Percentiles rank a stretch among this genome's conserved stretches.
Conservation (phyloP, 257 asterid genomes). For the Nicotiana noctiflora region DNA sequence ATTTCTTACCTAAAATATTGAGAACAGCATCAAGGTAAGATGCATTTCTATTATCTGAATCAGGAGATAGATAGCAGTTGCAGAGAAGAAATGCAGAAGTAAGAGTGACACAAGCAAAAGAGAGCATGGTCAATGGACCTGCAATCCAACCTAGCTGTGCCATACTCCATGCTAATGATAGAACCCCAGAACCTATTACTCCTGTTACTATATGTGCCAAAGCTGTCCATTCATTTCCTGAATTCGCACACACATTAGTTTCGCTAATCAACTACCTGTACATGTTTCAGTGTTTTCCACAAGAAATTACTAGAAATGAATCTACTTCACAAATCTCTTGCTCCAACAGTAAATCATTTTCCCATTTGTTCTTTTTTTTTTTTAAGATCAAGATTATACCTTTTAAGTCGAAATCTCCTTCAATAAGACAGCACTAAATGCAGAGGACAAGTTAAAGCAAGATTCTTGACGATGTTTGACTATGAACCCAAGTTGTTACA, state of each 20-base stretch:
- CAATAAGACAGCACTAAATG: background rate
- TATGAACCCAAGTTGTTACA: background rate
- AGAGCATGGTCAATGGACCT: conserved; percentile 50
- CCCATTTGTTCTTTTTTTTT: background rate
- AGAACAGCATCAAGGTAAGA: conserved; percentile 52
- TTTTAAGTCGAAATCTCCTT: background rate
- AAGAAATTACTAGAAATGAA: background rate
- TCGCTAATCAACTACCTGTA: background rate
- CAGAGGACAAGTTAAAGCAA: conserved; percentile 1
- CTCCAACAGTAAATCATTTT: background rate
- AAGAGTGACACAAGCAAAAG: conserved; percentile 41
- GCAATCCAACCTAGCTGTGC: conserved; percentile 77
- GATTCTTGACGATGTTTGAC: background rate
- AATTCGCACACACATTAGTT: conserved; percentile 7
- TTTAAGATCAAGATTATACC: background rate
- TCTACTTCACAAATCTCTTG: background rate
- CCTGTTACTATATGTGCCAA: conserved; percentile 73
- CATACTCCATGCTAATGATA: conserved; percentile 69
- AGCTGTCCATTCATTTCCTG: conserved; percentile 70
- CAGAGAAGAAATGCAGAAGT: conserved; percentile 40
- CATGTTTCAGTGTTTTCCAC: background rate
- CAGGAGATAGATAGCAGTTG: conserved; percentile 48
- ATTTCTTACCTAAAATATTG: conserved; percentile 40
- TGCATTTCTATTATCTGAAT: conserved; percentile 33
- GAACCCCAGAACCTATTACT: conserved; percentile 71